Base-by-base conservation (phyloP, 2,329 filamentous ascomycete genomes). In the Salinomyces thailandicus region DNA sequence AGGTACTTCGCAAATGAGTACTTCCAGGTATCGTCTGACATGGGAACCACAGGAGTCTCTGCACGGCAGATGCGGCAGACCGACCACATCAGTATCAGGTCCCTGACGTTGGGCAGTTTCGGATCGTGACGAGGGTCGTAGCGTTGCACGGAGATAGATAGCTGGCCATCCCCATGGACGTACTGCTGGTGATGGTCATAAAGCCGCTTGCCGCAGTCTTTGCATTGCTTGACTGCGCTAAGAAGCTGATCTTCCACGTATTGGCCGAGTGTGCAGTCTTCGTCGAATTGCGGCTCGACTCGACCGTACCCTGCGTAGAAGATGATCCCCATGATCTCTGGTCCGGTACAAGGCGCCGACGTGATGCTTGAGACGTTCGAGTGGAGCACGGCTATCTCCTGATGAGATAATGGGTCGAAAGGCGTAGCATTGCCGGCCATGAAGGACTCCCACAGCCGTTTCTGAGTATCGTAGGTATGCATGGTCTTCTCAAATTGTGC, bases 1-100 rank as follows among this genome's bases (percentile, higher is more conserved):
- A 98, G 69, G 53, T 96, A 98, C 60, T 98, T 98, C 8, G 85
- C 91, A 53, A 98, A 93, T 0, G 91, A 98, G 58, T 98, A 98
- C 58, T 93, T 95, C 83, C 86, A 98, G 0, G 87, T 93, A 51
- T 78, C 86, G 38, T 86, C 79, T 1, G 89, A 95, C 85, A 98
- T 95, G 19, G 81, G 79, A 47, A 84, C 82, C 32, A 87, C 79
- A 26, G 85, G 83, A 0, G 89, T 93, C 56, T 96, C 87, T 47
- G 85, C 85, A 35, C 84, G 80, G 59, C 93, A 98, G 18, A 84
- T 71, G 51, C 93, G 91, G 66, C 91, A 98, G 50, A 81, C 85
- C 47, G 85, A 96, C 93, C 93, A 98, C 85, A 98, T 95, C 39
- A 87, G 74, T 38, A 98, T 93, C 2, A 79, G 82, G 45, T 84